Conservation (phyloP, 23 red algal species). For the Gracilaria gracilis region DNA sequence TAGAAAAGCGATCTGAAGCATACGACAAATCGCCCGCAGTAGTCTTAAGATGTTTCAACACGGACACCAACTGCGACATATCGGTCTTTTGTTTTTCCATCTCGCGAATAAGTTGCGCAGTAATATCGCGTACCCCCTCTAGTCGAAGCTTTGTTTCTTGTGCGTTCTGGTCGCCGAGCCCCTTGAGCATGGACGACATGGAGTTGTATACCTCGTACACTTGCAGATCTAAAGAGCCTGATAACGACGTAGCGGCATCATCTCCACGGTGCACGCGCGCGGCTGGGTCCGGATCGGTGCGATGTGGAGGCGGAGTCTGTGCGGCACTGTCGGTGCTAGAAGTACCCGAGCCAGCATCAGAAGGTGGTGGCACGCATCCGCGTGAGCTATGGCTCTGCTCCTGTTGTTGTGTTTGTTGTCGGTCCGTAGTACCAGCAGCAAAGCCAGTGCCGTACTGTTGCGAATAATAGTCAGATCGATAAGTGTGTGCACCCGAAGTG, state of each 20-base stretch:
- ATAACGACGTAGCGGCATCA: conserved; percentile 23
- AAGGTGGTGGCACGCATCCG: too few relatives aligned
- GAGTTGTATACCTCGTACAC: conserved; percentile 64
- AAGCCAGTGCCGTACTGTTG: conserved; percentile 27
- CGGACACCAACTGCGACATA: conserved; percentile 27
- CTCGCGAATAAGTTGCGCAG: conserved; percentile 60
- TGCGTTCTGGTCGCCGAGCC: conserved; percentile 26
- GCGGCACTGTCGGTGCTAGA: background rate
- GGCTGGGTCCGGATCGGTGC: conserved; percentile 35
- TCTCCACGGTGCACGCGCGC: conserved; percentile 21
- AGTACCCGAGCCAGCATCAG: background rate
- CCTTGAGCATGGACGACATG: conserved; percentile 37
- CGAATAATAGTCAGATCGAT: conserved; percentile 43
- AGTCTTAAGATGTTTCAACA: conserved; percentile 50
- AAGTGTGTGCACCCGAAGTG: conserved; percentile 19
- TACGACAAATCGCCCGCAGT: conserved; percentile 61
- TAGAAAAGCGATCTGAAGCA: conserved; percentile 58
- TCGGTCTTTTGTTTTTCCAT: conserved; percentile 47
- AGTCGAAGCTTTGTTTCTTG: conserved; percentile 45
- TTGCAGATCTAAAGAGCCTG: conserved; percentile 59
- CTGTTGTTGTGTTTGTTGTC: background rate
- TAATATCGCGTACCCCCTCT: conserved; percentile 48
- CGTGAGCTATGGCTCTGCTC: background rate
- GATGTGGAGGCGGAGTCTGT: conserved; percentile 10
- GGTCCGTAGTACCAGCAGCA: background rate